Percentiles rank a stretch among this genome's conserved stretches.
phyloP scores from a whole-genome alignment of 305 asterid genomes.

The Fraxinus paxiana region DNA sequence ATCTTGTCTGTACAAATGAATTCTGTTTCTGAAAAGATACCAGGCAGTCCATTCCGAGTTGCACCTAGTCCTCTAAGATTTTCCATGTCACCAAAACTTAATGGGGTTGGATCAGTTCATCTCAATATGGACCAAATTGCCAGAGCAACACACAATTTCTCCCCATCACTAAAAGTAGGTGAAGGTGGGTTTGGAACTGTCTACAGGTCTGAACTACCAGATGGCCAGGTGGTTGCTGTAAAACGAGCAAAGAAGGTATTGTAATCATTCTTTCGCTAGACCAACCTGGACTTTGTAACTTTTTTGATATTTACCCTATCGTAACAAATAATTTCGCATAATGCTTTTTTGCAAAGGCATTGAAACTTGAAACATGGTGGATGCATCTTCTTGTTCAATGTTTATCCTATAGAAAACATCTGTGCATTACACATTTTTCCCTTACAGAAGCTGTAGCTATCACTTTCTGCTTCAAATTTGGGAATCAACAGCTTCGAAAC shows the following conservation, averaged over 20 bases:
- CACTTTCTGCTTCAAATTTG: background rate
- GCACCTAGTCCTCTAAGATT: constrained; percentile 92
- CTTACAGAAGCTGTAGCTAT: background rate
- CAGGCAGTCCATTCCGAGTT: constrained; percentile 67
- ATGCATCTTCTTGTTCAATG: background rate
- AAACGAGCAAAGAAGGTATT: constrained; percentile 93
- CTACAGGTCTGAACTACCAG: constrained; percentile 78
- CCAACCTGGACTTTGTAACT: constrained; percentile 2
- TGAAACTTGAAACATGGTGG: background rate
- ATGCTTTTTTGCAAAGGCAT: background rate
- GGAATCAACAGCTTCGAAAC: background rate
- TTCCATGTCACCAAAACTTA: constrained; percentile 81
- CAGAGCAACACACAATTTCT: constrained; percentile 73
- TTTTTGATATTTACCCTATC: background rate
- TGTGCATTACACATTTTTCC: background rate
- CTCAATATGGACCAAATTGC: constrained; percentile 62
- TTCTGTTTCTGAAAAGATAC: constrained; percentile 44
- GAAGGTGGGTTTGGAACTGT: constrained; percentile 96
- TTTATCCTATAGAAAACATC: background rate
- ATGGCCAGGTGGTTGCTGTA: constrained; percentile 77
- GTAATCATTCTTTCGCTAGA: background rate
- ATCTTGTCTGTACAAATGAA: constrained; percentile 54
- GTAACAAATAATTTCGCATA: background rate
- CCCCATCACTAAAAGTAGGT: constrained; percentile 60
- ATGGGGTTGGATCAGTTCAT: constrained; percentile 78